These are phyloP conservation scores for Globisporangium abappressorium DNA, from an alignment of 352 stramenopile species.

Conservation along the genomic window DNA sequence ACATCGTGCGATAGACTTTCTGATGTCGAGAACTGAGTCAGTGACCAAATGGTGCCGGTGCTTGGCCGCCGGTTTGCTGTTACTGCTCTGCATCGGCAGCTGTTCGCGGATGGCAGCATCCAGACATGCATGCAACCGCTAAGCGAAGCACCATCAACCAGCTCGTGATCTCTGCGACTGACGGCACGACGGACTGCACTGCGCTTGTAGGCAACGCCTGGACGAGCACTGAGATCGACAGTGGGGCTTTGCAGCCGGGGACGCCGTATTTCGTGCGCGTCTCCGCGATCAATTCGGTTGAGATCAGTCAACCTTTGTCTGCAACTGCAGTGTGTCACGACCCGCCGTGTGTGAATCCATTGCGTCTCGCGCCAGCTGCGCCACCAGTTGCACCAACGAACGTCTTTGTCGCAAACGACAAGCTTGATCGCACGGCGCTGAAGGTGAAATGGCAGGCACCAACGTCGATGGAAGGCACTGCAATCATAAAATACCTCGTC, in stretches of 20 bases:
- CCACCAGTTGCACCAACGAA: conserved; percentile 64
- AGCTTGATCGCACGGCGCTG: conserved; percentile 65
- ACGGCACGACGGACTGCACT: conserved; percentile 58
- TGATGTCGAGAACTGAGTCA: no score
- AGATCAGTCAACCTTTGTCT: conserved; percentile 49
- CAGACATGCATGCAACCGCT: no score
- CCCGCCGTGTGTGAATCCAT: conserved; percentile 40
- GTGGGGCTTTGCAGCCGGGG: conserved; percentile 71
- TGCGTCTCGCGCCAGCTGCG: conserved; percentile 49
- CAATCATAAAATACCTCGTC: conserved; percentile 74
- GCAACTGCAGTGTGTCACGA: conserved; percentile 55
- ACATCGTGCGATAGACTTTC: no score
- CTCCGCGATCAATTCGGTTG: conserved; percentile 85
- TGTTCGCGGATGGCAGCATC: no score
- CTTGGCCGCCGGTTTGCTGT: no score
- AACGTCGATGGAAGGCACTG: conserved; percentile 56
- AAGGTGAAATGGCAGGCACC: conserved; percentile 85
- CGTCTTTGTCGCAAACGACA: conserved; percentile 85
- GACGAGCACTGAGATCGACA: conserved; percentile 74
- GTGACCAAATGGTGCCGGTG: no score
- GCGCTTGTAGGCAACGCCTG: conserved; percentile 53
- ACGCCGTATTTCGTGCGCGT: conserved; percentile 89
- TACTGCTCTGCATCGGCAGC: no score
- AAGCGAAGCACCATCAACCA: conserved; percentile 30
- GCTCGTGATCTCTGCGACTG: conserved; percentile 42